phyloP scores from a whole-genome alignment of 2,329 filamentous ascomycete species.

The Cladobotryum mycophilum region DNA sequence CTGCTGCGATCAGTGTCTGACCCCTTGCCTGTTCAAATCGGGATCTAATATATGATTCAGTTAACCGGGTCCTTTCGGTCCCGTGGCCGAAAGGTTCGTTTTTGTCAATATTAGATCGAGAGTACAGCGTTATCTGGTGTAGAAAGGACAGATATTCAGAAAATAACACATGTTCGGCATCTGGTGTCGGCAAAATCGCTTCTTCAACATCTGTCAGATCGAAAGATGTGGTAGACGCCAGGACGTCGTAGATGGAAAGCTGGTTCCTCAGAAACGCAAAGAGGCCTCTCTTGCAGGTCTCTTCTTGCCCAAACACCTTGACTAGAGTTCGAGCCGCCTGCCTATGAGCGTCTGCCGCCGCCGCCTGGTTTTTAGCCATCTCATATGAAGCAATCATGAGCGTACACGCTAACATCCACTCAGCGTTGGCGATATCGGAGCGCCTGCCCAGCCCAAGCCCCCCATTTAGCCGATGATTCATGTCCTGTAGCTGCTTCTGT shows the following conservation, averaged over 20 bases:
- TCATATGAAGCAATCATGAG: constrained; percentile 26
- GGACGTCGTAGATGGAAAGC: constrained; percentile 22
- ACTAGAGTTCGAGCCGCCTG: constrained; percentile 23
- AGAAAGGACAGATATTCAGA: constrained; percentile 19
- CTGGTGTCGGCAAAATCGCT: constrained; percentile 13
- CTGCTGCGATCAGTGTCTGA: constrained; percentile 22
- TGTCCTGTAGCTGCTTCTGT: constrained; percentile 17
- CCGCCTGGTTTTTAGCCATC: constrained; percentile 21
- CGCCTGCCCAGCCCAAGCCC: constrained; percentile 17
- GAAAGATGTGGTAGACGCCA: constrained; percentile 24
- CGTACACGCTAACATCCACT: constrained; percentile 26
- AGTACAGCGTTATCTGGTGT: constrained; percentile 16
- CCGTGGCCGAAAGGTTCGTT: constrained; percentile 1
- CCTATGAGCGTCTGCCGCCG: constrained; percentile 23
- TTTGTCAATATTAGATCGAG: constrained; percentile 10
- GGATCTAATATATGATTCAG: constrained; percentile 4
- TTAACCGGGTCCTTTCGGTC: not conserved
- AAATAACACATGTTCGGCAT: constrained; percentile 20
- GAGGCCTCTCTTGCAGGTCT: constrained; percentile 15
- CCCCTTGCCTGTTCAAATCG: constrained; percentile 24
- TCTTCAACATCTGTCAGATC: constrained; percentile 17
- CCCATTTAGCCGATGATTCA: constrained; percentile 19
- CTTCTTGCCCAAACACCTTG: constrained; percentile 21
- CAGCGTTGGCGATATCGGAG: constrained; percentile 20
- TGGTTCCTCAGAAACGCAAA: constrained; percentile 25